phyloP scores from a whole-genome alignment of 2,329 filamentous ascomycete genomes.

The Fusarium tupiense region DNA sequence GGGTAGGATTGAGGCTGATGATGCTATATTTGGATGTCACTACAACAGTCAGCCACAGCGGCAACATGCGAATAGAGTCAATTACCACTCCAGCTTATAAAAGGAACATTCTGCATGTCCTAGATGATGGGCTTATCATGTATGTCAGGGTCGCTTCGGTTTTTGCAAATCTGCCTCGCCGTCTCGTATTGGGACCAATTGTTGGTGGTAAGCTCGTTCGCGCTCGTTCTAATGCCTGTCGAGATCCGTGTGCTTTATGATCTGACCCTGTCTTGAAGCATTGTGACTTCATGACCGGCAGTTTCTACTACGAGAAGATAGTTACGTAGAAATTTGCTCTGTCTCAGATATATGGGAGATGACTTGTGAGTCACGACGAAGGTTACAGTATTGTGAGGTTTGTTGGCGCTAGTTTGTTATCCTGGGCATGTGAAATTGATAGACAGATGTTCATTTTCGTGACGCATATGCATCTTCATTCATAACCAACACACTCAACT shows the following conservation, averaged over 20 bases:
- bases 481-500: background rate
- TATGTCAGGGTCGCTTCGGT: background rate
- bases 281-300: background rate
- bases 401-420: background rate
- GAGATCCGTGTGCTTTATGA: background rate
- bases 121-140: background rate
- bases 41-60: background rate
- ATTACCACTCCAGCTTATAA: background rate
- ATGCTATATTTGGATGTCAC: background rate
- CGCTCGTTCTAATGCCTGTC: background rate
- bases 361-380: background rate
- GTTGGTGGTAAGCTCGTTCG: background rate
- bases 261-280: background rate
- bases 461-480: background rate
- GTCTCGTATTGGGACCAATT: background rate
- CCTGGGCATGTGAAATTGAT: background rate
- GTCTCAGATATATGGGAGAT: background rate
- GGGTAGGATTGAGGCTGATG: background rate
- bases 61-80: background rate
- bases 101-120: background rate
- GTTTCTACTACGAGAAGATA: background rate
- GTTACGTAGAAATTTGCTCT: background rate
- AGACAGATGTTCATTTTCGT: background rate
- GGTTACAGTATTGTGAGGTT: background rate
- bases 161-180: background rate